Evolutionary conservation across 257 asterid genomes (phyloP), one percentile per base, ranked within the genome.

Genomic region (Perilla frutescens): DNA sequence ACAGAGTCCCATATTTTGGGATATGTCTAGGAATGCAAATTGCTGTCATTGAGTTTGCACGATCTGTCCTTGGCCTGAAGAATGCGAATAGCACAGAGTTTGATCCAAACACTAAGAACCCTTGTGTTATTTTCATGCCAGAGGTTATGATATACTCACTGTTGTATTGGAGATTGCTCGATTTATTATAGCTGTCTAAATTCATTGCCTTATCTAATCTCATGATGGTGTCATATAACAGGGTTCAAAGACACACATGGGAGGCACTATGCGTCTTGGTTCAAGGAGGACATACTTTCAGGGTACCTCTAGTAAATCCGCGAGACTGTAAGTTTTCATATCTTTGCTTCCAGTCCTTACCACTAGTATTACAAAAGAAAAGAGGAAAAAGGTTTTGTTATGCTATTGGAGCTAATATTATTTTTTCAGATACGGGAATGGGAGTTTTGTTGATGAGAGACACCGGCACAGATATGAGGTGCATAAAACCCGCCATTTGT

Each of bases 381-480:
- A 11, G 1, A n/a, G 40, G 56, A 12, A 29, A 8, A 6, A 4
- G 36, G 37, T 43, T 32, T 39, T 20, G 4, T 50, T 32, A 47
- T 5, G 34, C 36, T 36, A 56, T 62, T 69, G 37, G 26, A 62
- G 58, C 20, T 55, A 5, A 36, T 77, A 55, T n/a, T 26, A 36
- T 60, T 40, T 62, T 65, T 3, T 44, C 81, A 90, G 98, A 77
- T 93, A 93, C 49, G 95, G 87, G 47, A 80, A 65, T 76, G 70
- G 10, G 77, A 86, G 80, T 75, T 88, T 55, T 56, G 68, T 89
- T 79, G 98, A 93, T 75, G 98, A 93, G 89, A 91, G 98, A 77
- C 98, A 93, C 78, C 91, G 98, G 53, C 98, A 93, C 80, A 85
- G 98, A 91, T 93, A 93, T 62, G 98, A 93, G 98, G 98, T 93